Evolutionary conservation across 768 basidiomycete species (phyloP).

Genomic region (Xerocomellus amylosporus): DNA sequence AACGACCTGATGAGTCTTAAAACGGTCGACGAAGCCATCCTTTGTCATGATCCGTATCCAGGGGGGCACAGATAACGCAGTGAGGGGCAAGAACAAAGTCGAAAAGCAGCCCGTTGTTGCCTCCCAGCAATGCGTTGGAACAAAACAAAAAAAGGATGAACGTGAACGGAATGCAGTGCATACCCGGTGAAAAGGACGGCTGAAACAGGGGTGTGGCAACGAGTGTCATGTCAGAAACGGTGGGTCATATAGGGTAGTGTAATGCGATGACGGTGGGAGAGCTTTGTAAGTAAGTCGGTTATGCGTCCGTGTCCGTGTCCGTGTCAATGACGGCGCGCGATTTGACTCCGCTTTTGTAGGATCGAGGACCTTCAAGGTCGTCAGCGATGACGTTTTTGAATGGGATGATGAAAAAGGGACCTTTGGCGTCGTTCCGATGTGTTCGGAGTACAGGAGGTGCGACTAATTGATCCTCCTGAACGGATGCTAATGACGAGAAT

Average conservation of each 20-base stretch:
- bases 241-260: not conserved
- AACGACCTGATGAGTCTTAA: no score
- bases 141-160: no score
- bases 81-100: no score
- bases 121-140: no score
- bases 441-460: constrained; percentile 12
- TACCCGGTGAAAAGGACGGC: no score
- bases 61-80: no score
- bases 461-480: constrained; percentile 19
- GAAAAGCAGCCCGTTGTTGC: no score
- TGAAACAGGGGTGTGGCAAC: not conserved
- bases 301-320: constrained; percentile 8
- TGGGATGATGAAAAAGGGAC: not conserved
- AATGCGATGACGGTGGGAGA: constrained; percentile 9
- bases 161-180: no score
- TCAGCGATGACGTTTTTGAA: not conserved
- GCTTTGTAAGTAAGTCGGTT: not conserved
- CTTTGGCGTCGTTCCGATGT: constrained; percentile 7
- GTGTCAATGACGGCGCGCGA: constrained; percentile 5
- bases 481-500: constrained; percentile 2
- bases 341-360: not conserved
- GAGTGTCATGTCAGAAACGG: not conserved
- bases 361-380: not conserved
- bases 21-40: no score
- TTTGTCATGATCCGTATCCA: no score